Evolutionary conservation across 352 stramenopile species (phyloP).

Genomic region (Globisporangium iwayamae): DNA sequence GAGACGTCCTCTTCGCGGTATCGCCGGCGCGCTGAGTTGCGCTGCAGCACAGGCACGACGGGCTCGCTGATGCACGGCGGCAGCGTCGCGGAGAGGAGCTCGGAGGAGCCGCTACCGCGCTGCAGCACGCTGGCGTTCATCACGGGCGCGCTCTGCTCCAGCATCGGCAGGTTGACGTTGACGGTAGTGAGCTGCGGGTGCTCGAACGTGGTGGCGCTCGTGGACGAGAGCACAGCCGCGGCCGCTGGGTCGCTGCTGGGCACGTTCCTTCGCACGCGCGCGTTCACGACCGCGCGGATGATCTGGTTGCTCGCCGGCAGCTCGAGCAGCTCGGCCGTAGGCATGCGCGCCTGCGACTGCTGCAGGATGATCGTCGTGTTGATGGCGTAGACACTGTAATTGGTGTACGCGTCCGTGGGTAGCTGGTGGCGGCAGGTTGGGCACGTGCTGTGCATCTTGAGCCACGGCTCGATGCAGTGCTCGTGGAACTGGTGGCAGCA

Average conservation of each 20-base stretch:
- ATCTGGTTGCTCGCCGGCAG: constrained; percentile 82
- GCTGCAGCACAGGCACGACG: constrained; percentile 64
- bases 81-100: constrained; percentile 36
- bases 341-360: constrained; percentile 77
- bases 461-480: constrained; percentile 80
- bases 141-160: constrained; percentile 52
- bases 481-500: constrained; percentile 82
- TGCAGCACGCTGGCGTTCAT: constrained; percentile 82
- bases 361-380: constrained; percentile 89
- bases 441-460: constrained; percentile 85
- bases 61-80: constrained; percentile 61
- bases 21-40: constrained; percentile 59
- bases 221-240: constrained; percentile 2
- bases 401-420: constrained; percentile 76
- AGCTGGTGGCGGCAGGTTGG: constrained; percentile 79
- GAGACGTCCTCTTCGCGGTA: constrained; percentile 40
- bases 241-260: constrained; percentile 6
- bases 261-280: constrained; percentile 64
- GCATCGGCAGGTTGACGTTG: constrained; percentile 42
- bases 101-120: constrained; percentile 29
- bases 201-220: constrained; percentile 9
- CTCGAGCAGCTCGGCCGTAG: constrained; percentile 70
- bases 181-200: constrained; percentile 28
- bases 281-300: constrained; percentile 84
- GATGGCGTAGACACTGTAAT: constrained; percentile 88